Conservation (phyloP, 2,329 filamentous ascomycete genomes). For the Gaeumannomyces tritici region DNA sequence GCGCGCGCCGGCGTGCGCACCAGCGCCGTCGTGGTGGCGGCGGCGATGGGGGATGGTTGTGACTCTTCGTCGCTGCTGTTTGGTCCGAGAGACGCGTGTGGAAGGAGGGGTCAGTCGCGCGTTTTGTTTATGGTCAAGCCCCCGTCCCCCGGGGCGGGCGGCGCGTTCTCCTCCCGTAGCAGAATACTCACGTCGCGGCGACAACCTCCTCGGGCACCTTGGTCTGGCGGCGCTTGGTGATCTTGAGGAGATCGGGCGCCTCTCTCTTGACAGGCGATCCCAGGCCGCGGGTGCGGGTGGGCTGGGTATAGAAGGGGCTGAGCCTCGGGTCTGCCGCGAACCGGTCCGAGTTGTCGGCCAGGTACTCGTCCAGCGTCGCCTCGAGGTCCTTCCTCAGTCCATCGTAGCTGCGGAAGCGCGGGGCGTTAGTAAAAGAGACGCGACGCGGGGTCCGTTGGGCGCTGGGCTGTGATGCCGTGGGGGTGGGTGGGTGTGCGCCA, state of each 20-base stretch:
- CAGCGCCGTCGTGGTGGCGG: constrained; percentile 30
- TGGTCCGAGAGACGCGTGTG: background rate
- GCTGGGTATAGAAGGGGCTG: constrained; percentile 60
- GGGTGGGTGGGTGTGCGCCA: background rate
- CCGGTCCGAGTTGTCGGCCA: constrained; percentile 57
- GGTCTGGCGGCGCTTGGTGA: constrained; percentile 32
- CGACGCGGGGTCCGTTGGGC: background rate
- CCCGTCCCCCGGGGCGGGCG: no score
- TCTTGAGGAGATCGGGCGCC: constrained; percentile 33
- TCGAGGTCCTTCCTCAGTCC: constrained; percentile 76
- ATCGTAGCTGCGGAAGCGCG: constrained; percentile 45
- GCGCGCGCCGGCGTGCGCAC: constrained; percentile 41
- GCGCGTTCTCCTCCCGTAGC: no score
- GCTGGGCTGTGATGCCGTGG: background rate
- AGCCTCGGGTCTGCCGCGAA: constrained; percentile 57
- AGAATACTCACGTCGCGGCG: constrained; percentile 31
- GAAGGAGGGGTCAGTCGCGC: no score
- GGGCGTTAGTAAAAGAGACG: constrained; percentile 5
- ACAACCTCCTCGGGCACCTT: constrained; percentile 34
- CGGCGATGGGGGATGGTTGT: constrained; percentile 13
- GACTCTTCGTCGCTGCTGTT: background rate
- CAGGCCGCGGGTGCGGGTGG: constrained; percentile 45
- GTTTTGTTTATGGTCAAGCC: no score
- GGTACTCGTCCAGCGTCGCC: constrained; percentile 60
- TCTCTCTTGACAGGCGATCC: constrained; percentile 54